These are phyloP conservation scores for Lojkania enalia DNA, from an alignment of 2,329 filamentous ascomycete genomes.

Conservation along the genomic window DNA sequence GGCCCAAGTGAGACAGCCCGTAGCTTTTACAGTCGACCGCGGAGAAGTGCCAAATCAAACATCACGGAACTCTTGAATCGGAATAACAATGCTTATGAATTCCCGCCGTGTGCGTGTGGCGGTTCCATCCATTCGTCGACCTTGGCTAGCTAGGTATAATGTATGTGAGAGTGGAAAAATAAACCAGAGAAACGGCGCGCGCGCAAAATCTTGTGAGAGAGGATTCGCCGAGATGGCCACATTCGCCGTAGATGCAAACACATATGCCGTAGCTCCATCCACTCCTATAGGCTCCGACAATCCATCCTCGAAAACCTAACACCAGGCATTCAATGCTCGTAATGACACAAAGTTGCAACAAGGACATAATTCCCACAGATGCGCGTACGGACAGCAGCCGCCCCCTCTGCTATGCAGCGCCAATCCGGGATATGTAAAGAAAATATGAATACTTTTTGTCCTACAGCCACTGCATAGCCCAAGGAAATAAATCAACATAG, in stretches of 20 bases:
- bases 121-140: conserved; percentile 5
- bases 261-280: conserved; percentile 6
- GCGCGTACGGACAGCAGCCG: not conserved
- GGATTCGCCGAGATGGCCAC: conserved; percentile 5
- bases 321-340: conserved; percentile 12
- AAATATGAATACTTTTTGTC: conserved; percentile 13
- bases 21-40: not conserved
- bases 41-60: not conserved
- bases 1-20: not conserved
- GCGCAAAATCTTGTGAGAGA: conserved; percentile 13
- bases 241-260: conserved; percentile 16
- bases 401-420: not conserved
- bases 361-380: not conserved
- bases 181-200: conserved; percentile 5
- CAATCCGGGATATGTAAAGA: not conserved
- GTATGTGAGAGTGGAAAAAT: conserved; percentile 13
- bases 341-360: conserved; percentile 10
- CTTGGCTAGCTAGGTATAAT: conserved; percentile 7
- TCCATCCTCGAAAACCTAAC: conserved; percentile 8
- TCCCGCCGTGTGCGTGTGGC: conserved; percentile 1
- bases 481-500: conserved; percentile 7
- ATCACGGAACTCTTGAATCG: not conserved
- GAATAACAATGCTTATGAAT: not conserved
- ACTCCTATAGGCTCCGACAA: conserved; percentile 6
- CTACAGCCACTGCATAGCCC: conserved; percentile 4